Base-by-base conservation (phyloP, 371 early-diverging fungal genomes). In the Mucor indicus region DNA sequence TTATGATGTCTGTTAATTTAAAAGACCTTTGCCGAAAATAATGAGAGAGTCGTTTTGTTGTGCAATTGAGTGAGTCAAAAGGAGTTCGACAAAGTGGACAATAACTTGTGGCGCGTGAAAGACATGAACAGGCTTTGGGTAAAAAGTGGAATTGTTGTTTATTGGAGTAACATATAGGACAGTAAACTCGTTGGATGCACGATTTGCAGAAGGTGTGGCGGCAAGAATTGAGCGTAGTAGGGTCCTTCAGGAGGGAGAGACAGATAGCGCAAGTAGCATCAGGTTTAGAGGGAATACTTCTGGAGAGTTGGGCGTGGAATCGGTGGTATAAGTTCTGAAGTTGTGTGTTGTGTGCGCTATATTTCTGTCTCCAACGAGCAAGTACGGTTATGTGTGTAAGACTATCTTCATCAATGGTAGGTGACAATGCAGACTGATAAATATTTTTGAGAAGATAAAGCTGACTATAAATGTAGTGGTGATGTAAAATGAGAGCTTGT, bases 131-230 rank as follows among this genome's bases (percentile, higher is more conserved):
- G 30, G 30, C 30, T 6, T 7, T 24, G 13, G 22, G 27, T n/a
- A n/a, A n/a, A n/a, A n/a, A n/a, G n/a, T n/a, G 15, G 1, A 15
- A 11, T 31, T 45, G 37, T 9, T 35, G 32, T 9, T 39, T 22
- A 6, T 32, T n/a, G 19, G 9, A 22, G 32, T 53, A 29, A 23
- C 56, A 55, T 13, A 22, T 31, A 12, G 24, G 32, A 5, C 56
- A 55, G 13, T 44, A 44, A 21, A 49, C 21, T n/a, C 48, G 56
- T 22, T 55, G 56, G 16, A 55, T 13, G 22, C 56, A 55, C 5
- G 43, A 37, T 33, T 33, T 49, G 12, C 56, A 55, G 37, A 55
- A 55, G 0, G 56, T 55, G 33, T 55, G 56, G 33, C 40, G 35
- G 31, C 56, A 55, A 2, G 21, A 20, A 10, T 29, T 21, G 16